Conservation (phyloP, 768 basidiomycete genomes). For the Hemileccinum impolitum region DNA sequence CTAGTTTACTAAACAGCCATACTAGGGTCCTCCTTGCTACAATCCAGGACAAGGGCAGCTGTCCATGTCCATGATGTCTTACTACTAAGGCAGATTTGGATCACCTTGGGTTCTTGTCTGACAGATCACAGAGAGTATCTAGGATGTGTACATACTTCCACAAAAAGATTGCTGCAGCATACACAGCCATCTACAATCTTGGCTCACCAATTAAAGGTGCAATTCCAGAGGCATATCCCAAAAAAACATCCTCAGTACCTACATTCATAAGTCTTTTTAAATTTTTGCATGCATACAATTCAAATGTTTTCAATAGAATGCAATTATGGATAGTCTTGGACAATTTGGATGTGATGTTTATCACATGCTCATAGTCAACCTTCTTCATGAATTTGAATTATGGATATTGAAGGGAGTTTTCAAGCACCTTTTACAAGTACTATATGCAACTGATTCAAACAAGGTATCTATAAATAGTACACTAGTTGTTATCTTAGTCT, state of each 20-base stretch:
- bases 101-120: slow-evolving; percentile 8
- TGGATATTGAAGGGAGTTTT: slow-evolving; percentile 38
- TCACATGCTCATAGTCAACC: slow-evolving; percentile 30
- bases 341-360: slow-evolving; percentile 24
- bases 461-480: slow-evolving; percentile 24
- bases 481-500: not conserved
- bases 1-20: not conserved
- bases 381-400: slow-evolving; percentile 41
- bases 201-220: slow-evolving; percentile 12
- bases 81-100: slow-evolving; percentile 14
- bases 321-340: slow-evolving; percentile 26
- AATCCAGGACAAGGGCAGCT: slow-evolving; percentile 26
- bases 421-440: slow-evolving; percentile 35
- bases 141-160: not conserved
- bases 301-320: slow-evolving; percentile 26
- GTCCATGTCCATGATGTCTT: slow-evolving; percentile 31
- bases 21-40: slow-evolving; percentile 25
- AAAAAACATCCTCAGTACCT: slow-evolving; percentile 8
- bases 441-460: slow-evolving; percentile 12
- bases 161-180: not conserved
- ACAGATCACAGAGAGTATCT: slow-evolving; percentile 2
- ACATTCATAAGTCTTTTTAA: slow-evolving; percentile 16
- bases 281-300: no score
- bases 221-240: slow-evolving; percentile 7
- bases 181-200: slow-evolving; percentile 7